Conservation (phyloP, 768 basidiomycete species). For the Leccinum incarnatum region DNA sequence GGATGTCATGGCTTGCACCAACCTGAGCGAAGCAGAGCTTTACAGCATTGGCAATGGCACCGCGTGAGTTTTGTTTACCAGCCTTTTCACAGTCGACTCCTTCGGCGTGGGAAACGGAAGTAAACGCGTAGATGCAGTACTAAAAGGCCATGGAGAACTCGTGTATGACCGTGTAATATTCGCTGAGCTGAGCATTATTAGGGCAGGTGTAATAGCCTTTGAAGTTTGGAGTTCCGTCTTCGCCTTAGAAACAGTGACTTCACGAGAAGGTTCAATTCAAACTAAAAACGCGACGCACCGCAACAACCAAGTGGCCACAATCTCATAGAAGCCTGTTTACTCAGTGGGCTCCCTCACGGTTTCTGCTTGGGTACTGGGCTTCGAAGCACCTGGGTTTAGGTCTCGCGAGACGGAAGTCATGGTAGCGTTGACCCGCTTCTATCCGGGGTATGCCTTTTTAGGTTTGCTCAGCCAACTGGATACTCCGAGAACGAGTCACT, state of each 20-base stretch:
- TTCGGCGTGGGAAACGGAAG: background rate
- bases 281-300: background rate
- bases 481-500: conserved; percentile 1
- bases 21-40: background rate
- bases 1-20: background rate
- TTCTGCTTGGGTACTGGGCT: background rate
- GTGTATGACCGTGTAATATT: background rate
- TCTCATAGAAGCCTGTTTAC: background rate
- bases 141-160: background rate
- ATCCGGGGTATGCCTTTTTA: conserved; percentile 10
- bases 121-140: background rate
- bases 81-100: background rate
- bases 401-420: background rate
- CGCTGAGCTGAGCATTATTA: background rate
- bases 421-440: background rate
- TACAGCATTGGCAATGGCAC: background rate
- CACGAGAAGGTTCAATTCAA: background rate
- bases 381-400: background rate
- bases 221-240: background rate
- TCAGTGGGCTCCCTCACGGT: background rate
- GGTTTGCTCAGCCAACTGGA: conserved; percentile 1
- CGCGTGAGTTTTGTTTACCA: background rate
- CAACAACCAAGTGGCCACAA: background rate
- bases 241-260: background rate
- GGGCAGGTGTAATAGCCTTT: background rate